Base-by-base conservation (phyloP, 202 grass and related monocot genomes). In the Setaria italica region DNA sequence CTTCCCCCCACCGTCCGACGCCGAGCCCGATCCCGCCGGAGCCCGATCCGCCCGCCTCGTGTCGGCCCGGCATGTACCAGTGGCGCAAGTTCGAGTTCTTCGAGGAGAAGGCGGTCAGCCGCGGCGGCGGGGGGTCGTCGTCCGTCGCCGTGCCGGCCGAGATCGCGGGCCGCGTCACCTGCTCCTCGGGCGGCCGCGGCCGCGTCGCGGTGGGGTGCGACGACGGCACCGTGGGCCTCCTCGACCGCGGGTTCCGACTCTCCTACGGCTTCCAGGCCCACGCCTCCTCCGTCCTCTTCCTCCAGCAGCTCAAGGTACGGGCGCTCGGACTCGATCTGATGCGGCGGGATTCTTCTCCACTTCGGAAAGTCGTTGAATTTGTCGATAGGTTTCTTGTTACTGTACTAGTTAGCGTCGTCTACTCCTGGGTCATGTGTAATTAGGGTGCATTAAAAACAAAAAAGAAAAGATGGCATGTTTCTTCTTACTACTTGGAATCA, bases 11-110 rank as follows among this genome's bases (percentile, higher is more conserved):
- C 25, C 25, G 25, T 11, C 10, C 19, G 19, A 8, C 33, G 78
- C 78, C 64, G 72, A 41, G 65, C 46, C 79, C 64, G 88, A 77
- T 82, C 79, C 0, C 14, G 19, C 54, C 45, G 54, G 50, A 54
- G 60, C 21, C 82, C 34, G 77, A 85, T 77, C 72, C 29, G 49
- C 20, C 34, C 7, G 62, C 51, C 51, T 34, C 33, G 25, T 42
- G 62, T 8, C 12, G 20, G 32, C 25, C 51, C 45, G 21, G 25
- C 85, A 98, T 94, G 93, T 95, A 94, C 73, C 93, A 92, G 84
- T 92, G 91, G 90, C 86, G 90, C 41, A 99, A 99, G 82, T 99
- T 94, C 80, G 93, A 99, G 88, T 99, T 99, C 80, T 94, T 99
- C 85, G 93, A 96, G 88, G 93, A 94, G 87, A 96, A 99, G 84